Percentiles rank a stretch among this genome's conserved stretches.
phyloP scores from a whole-genome alignment of 805 yeast species.

The baker's yeast (Saccharomyces cerevisiae) region DNA sequence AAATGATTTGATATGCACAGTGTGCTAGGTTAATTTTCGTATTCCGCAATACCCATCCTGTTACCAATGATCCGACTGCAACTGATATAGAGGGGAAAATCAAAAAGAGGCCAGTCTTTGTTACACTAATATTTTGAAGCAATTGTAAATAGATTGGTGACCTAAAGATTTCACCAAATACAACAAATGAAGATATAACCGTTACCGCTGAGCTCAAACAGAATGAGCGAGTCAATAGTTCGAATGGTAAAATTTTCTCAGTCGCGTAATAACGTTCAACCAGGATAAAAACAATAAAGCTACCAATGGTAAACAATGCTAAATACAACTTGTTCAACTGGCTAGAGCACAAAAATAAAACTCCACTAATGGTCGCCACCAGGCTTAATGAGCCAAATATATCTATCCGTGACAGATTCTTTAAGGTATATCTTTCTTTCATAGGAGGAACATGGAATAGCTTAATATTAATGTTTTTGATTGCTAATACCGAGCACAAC shows the following conservation, averaged over 20 bases:
- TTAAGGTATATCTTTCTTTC: conserved; percentile 36
- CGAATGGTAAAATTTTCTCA: conserved; percentile 56
- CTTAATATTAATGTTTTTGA: conserved; percentile 33
- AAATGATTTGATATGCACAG: conserved; percentile 23
- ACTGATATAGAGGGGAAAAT: conserved; percentile 49
- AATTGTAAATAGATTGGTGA: conserved; percentile 51
- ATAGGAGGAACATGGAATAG: conserved; percentile 44
- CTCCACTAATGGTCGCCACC: conserved; percentile 42
- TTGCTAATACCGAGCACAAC: conserved; percentile 33
- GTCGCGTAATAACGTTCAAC: conserved; percentile 29
- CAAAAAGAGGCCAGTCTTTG: conserved; percentile 46
- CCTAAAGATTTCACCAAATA: conserved; percentile 47
- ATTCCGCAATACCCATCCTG: conserved; percentile 40
- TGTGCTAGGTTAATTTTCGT: conserved; percentile 24
- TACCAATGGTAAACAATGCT: conserved; percentile 22
- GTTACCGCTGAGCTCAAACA: conserved; percentile 44
- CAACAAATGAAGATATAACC: conserved; percentile 37
- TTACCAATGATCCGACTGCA: conserved; percentile 46
- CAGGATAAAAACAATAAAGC: conserved; percentile 32
- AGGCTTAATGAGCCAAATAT: conserved; percentile 57
- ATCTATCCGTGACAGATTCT: conserved; percentile 53
- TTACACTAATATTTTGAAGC: conserved; percentile 43
- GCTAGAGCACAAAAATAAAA: conserved; percentile 42
- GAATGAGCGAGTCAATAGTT: conserved; percentile 44
- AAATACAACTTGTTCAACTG: conserved; percentile 37